A percentile compares a stretch with the other conserved stretches of the same genome.
Evolutionary conservation across 176 grass and related monocot species (phyloP).

Genomic region (Zoysia pacifica): DNA sequence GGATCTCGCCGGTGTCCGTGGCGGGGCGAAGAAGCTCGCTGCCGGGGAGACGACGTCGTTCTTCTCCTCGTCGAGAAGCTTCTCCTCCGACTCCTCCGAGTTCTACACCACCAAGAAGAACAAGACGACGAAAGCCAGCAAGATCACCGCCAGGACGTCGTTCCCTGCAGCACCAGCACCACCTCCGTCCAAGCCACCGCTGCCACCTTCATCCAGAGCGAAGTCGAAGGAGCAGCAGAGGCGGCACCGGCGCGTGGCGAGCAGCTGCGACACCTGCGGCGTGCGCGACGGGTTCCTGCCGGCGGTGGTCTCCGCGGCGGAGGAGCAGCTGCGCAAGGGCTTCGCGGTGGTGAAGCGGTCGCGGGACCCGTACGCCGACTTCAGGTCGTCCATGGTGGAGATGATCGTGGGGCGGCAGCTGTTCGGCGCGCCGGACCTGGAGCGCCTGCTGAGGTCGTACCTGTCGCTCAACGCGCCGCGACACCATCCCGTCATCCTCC

Average conservation of each 20-base stretch:
- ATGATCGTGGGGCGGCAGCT: constrained; percentile 87
- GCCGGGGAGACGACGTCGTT: constrained; percentile 72
- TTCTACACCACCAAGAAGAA: constrained; percentile 77
- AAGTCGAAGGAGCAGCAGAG: neutral
- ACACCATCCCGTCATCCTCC: constrained; percentile 90
- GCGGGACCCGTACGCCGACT: constrained; percentile 83
- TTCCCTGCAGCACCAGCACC: neutral
- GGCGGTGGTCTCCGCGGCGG: constrained; percentile 44
- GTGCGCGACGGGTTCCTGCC: constrained; percentile 76
- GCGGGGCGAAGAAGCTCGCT: constrained; percentile 10
- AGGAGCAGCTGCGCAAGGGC: constrained; percentile 54
- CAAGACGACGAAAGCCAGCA: constrained; percentile 6
- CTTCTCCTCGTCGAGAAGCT: constrained; percentile 73
- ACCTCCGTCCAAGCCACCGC: neutral
- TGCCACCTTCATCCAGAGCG: neutral
- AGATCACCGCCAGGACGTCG: neutral
- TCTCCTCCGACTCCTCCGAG: constrained; percentile 97
- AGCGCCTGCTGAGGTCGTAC: constrained; percentile 84
- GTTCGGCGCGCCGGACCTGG: constrained; percentile 69
- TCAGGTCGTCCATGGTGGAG: constrained; percentile 92
- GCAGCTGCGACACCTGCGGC: constrained; percentile 70
- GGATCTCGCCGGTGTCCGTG: neutral
- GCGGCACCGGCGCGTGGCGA: constrained; percentile 27
- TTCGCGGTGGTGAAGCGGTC: constrained; percentile 91
- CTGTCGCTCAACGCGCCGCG: constrained; percentile 74